Evolutionary conservation across 805 yeast species (phyloP), one percentile per base, ranked within the genome.

Genomic region (Myxozyma udenii): DNA sequence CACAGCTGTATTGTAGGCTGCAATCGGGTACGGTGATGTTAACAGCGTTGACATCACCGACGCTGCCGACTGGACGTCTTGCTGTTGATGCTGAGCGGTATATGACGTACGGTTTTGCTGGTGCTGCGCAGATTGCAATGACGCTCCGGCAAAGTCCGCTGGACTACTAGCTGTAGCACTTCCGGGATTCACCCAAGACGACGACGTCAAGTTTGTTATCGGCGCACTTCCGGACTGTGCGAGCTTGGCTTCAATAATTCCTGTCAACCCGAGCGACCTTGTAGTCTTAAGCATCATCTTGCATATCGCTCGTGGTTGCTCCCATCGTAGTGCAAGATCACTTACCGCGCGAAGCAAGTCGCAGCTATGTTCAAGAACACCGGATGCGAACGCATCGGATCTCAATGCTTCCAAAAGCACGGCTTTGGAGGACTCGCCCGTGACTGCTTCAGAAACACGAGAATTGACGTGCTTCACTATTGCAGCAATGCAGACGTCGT

Each of bases 201-300:
- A n/a, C 14, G 33, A 28, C 14, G 9, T 9, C 9, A 28, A 9
- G 9, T 14, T 14, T 9, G 14, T 14, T 9, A 28, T 28, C 14
- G 33, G 33, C 14, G 33, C 12, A 28, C 14, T 9, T 14, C 33
- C 33, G 12, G 14, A 9, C 14, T 28, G 12, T 9, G 33, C 33
- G 14, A 9, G 9, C 1, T 48, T 48, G 6, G 48, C 51, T 24
- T 53, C 53, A 32, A 53, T 41, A 23, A 48, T 24, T 25, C 51
- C 50, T 2, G 46, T 49, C 32, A 54, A 26, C 2, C 55, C 55
- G 9, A 54, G 39, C 18, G 48, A 41, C 32, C 41, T 35, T 14
- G 51, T 41, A 19, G 41, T 30, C 24, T 32, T 14, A 16, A 54
- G 35, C 48, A 54, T 35, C 50, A 33, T 37, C 26, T 44, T 47